Evolutionary conservation across 768 basidiomycete species (phyloP), one percentile per base, ranked within the genome.

Genomic region (Mycena galopus): DNA sequence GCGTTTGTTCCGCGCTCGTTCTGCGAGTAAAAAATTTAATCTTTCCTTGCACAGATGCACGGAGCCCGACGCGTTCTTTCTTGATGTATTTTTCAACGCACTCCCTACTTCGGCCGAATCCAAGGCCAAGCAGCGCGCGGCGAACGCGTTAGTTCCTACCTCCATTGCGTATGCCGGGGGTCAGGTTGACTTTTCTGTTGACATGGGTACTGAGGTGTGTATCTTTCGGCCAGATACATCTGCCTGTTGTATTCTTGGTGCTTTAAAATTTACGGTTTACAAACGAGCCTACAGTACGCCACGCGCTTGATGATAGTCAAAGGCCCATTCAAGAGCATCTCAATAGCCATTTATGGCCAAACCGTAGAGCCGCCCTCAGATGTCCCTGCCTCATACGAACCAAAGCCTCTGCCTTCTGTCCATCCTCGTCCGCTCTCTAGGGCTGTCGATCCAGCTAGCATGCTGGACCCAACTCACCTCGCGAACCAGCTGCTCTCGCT

Each of bases 271-370:
- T 32, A 29, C 55, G 12, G 32, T 33, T 39, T 39, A 47, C n/a
- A 35, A 57, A 35, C 25, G 7, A 14, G 21, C 37, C 11, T 42
- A 21, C 78, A 94, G 92, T 90, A 88, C 78, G 88, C 91, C 4
- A 94, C 94, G 25, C 91, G 94, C 53, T 84, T 95, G 33, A 91
- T 96, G 88, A 93, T 95, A 68, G 86, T 96, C 72, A 92, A 91
- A 77, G 94, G 94, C n/a, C 84, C 88, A 39, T 95, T 94, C 79
- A 82, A 88, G 59, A 84, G 83, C 69, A 82, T 93, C 23, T 93
- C 93, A 16, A 82, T 93, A 76, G 92, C 92, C 44, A 84, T 91
- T 35, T 89, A 89, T 74, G 88, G 88, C 17, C 88, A 93, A 35
- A 76, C 89, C 17, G 85, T 90, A 16, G 91, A 92, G 37, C 67